Evolutionary conservation across 1,284 basidiomycete genomes (phyloP), one percentile per base, ranked within the genome.

Genomic region (Apiotrichum veenhuisii): DNA sequence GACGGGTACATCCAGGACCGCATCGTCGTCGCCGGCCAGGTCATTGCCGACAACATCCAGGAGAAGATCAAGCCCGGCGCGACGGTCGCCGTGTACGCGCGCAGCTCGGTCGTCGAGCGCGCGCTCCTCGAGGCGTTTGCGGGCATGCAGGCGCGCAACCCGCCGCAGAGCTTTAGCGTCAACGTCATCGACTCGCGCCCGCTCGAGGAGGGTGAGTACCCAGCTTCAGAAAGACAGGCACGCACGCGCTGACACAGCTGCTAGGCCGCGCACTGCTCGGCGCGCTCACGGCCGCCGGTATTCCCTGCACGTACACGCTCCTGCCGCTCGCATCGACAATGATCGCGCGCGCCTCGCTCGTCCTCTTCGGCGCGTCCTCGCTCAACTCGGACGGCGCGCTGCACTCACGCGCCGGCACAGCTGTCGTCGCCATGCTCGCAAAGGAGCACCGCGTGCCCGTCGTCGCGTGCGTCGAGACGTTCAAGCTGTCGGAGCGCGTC

Each of bases 391-490:
- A 98, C 69, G 96, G 96, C 5, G 87, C 92, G 0, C 88, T 98
- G 10, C 97, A 91, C 75, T 90, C 93, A 15, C 84, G 96, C 52
- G 90, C 93, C 0, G 96, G 96, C 25, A 98, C 94, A 2, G 95
- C 95, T 0, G 84, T 94, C 63, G 91, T 97, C 23, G 91, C 95
- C 0, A 94, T 98, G 91, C 86, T 98, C 81, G 91, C 92, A 0
- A 90, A 91, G 74, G 85, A 86, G 54, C 84, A 88, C 69, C 87
- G 86, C 22, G 87, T 98, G 1, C 96, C 96, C 9, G 92, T 98
- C 18, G 86, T 98, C 50, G 92, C 95, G 18, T 97, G 93, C 68
- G 96, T 94, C 67, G 96, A 98, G 78, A 98, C 96, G 20, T 98
- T 98, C 81, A 99, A 99, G 76, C 98, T 96, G 69, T 89, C 89